phyloP scores from a whole-genome alignment of 208 protist species.

The Leishmania braziliensis region DNA sequence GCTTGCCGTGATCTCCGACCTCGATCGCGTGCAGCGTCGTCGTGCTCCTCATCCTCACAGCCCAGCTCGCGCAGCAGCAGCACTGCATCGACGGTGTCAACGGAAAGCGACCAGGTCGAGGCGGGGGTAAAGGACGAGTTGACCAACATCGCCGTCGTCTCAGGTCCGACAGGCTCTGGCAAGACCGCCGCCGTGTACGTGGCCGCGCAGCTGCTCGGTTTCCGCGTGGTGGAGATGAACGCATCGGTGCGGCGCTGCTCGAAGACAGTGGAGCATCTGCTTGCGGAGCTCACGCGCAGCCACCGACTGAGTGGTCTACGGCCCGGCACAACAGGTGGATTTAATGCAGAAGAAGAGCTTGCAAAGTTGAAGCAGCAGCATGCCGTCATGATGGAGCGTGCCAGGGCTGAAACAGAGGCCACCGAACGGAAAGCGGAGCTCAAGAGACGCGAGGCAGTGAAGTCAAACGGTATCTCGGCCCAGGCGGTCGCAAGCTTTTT shows the following conservation, averaged over 20 bases:
- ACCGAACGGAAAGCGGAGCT: conserved; percentile 23
- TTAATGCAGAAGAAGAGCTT: conserved; percentile 74
- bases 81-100: conserved; percentile 15
- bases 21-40: not conserved
- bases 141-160: conserved; percentile 82
- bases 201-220: conserved; percentile 69
- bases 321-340: conserved; percentile 21
- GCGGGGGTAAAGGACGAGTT: conserved; percentile 48
- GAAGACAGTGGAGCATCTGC: conserved; percentile 71
- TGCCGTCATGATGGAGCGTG: conserved; percentile 30
- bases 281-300: conserved; percentile 83
- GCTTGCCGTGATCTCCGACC: not conserved
- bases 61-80: conserved; percentile 9
- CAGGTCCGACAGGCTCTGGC: conserved; percentile 67
- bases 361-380: conserved; percentile 67
- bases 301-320: conserved; percentile 52
- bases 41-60: not conserved
- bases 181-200: conserved; percentile 86
- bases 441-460: conserved; percentile 32
- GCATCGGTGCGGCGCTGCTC: conserved; percentile 66
- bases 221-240: conserved; percentile 87
- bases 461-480: conserved; percentile 69
- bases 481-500: conserved; percentile 78
- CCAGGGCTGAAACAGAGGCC: conserved; percentile 24
- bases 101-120: conserved; percentile 15